Conservation (phyloP, 805 yeast genomes). For the Spathaspora gorwiae region DNA sequence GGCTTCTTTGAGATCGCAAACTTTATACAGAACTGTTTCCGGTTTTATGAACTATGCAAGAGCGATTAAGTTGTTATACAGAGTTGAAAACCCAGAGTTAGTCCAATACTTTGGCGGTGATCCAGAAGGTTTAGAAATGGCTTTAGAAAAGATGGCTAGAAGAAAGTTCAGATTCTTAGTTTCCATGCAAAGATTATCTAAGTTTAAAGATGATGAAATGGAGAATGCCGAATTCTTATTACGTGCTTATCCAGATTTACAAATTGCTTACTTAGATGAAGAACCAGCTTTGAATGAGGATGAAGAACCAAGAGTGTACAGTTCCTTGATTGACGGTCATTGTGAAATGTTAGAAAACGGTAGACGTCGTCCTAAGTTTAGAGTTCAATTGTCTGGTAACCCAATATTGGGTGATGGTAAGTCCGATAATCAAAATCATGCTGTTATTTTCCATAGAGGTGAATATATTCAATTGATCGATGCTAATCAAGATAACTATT, state of each 20-base stretch:
- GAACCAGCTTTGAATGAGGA: conserved; percentile 39
- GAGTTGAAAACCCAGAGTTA: conserved; percentile 42
- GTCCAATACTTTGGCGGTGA: conserved; percentile 97
- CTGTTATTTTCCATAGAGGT: conserved; percentile 71
- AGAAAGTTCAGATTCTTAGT: conserved; percentile 62
- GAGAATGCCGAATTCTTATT: conserved; percentile 56
- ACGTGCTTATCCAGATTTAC: conserved; percentile 64
- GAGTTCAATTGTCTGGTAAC: conserved; percentile 67
- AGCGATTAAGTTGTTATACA: conserved; percentile 40
- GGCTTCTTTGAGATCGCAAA: conserved; percentile 46
- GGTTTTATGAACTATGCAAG: conserved; percentile 47
- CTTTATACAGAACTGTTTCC: conserved; percentile 43
- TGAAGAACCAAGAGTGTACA: conserved; percentile 47
- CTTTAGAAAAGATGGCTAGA: conserved; percentile 72
- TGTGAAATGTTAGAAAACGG: conserved; percentile 60
- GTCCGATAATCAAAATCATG: conserved; percentile 78
- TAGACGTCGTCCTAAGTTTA: conserved; percentile 54
- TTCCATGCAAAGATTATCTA: conserved; percentile 58
- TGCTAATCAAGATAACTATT: conserved; percentile 79
- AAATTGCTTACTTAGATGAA: conserved; percentile 57
- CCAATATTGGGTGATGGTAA: conserved; percentile 85
- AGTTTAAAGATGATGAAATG: conserved; percentile 52
- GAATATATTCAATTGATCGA: conserved; percentile 77
- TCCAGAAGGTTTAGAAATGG: conserved; percentile 93
- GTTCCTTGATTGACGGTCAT: conserved; percentile 67